These are phyloP conservation scores for Discostella pseudostelligera DNA, from an alignment of 108 stramenopile species.

Conservation along the genomic window DNA sequence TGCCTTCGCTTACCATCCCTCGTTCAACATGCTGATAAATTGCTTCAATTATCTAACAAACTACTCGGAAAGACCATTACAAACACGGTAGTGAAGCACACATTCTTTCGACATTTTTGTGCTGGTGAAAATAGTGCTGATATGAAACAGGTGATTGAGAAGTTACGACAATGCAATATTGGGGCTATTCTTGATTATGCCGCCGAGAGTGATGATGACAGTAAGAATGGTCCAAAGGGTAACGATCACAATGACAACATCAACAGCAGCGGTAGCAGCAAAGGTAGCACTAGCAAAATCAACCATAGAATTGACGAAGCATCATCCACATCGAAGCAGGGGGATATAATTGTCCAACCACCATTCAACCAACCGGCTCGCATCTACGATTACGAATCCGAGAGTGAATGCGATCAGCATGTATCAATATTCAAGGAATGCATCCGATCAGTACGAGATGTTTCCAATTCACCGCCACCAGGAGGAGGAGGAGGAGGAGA, in stretches of 20 bases:
- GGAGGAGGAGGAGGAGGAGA: not conserved
- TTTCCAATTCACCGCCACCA: conserved; percentile 30
- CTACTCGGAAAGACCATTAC: conserved; percentile 57
- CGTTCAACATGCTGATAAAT: conserved; percentile 60
- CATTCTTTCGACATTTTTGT: conserved; percentile 96
- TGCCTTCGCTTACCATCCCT: conserved; percentile 59
- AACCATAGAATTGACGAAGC: too few relatives aligned
- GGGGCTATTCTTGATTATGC: conserved; percentile 96
- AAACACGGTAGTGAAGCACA: conserved; percentile 61
- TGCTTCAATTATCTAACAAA: conserved; percentile 42
- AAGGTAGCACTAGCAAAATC: too few relatives aligned
- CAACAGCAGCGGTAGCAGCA: not conserved
- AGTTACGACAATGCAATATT: conserved; percentile 54
- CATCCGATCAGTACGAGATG: conserved; percentile 78
- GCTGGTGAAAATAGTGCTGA: conserved; percentile 80
- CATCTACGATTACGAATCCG: conserved; percentile 79
- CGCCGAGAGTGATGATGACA: conserved; percentile 78
- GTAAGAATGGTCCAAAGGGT: not conserved
- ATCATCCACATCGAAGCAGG: not conserved
- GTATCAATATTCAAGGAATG: conserved; percentile 68
- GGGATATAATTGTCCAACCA: conserved; percentile 1
- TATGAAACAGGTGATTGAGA: conserved; percentile 63
- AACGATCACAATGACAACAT: not conserved
- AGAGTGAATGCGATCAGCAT: conserved; percentile 81
- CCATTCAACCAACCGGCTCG: conserved; percentile 60